phyloP scores from a whole-genome alignment of 139 green algal species.

The Coelastrella sp. region DNA sequence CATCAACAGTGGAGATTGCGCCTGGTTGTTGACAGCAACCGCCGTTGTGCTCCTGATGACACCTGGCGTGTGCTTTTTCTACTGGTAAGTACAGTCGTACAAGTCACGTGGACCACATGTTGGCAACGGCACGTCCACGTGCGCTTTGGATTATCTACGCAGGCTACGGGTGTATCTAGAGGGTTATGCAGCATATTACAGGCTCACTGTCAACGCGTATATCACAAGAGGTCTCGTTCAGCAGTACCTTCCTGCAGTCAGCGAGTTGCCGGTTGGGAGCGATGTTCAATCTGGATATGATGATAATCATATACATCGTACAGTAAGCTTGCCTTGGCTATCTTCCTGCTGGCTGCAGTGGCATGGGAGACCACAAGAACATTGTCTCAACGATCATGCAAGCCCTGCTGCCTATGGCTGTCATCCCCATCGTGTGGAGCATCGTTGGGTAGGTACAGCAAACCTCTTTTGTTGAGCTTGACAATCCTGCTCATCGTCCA shows the following conservation, averaged over 20 bases:
- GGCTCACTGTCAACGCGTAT: too few species aligned
- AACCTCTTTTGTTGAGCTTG: too few species aligned
- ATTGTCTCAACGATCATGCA: slow-evolving; percentile 46
- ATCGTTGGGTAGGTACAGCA: slow-evolving; percentile 35
- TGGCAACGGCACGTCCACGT: neutral
- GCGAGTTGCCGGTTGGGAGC: too few species aligned
- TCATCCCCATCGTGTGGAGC: slow-evolving; percentile 44
- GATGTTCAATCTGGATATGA: neutral
- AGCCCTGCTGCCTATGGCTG: slow-evolving; percentile 21
- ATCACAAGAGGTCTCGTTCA: too few species aligned
- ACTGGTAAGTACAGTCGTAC: neutral
- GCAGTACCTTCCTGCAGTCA: too few species aligned
- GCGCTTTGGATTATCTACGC: neutral
- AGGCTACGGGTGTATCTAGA: too few species aligned
- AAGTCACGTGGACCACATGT: neutral
- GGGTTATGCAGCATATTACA: too few species aligned
- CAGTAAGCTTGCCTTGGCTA: neutral
- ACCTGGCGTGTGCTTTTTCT: slow-evolving; percentile 14
- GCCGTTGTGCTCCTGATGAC: neutral
- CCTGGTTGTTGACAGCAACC: neutral
- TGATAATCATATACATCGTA: neutral
- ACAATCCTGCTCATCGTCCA: neutral
- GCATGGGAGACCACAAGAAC: slow-evolving; percentile 40
- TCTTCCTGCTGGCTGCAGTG: neutral
- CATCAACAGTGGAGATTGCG: neutral